phyloP scores from a whole-genome alignment of 2,329 filamentous ascomycete species.

The Alternaria hordeiaustralica region DNA sequence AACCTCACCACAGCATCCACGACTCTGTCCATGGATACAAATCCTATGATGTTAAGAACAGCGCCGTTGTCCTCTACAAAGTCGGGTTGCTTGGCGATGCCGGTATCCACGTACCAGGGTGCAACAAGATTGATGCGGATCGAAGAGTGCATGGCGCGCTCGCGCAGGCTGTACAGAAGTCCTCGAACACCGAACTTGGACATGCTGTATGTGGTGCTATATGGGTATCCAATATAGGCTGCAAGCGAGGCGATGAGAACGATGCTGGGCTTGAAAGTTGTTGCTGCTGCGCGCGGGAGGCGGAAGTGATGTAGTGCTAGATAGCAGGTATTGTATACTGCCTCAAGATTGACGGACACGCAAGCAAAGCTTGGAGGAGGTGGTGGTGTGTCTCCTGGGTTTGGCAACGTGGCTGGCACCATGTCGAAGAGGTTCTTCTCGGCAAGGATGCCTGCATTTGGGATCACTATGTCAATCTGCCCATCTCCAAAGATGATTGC shows the following conservation, averaged over 20 bases:
- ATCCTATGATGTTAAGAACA: constrained; percentile 19
- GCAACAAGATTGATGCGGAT: constrained; percentile 37
- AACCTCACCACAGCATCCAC: constrained; percentile 28
- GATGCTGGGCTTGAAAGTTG: constrained; percentile 25
- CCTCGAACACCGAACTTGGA: constrained; percentile 40
- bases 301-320: constrained; percentile 37
- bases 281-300: constrained; percentile 16
- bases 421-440: constrained; percentile 33
- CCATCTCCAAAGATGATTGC: constrained; percentile 33
- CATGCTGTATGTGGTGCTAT: constrained; percentile 31
- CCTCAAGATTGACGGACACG: constrained; percentile 31
- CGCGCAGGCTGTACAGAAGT: constrained; percentile 30
- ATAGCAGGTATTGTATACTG: constrained; percentile 32
- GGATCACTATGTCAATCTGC: constrained; percentile 40
- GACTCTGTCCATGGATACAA: constrained; percentile 28
- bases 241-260: constrained; percentile 32
- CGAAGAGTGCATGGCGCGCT: constrained; percentile 16
- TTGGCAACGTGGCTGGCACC: constrained; percentile 11
- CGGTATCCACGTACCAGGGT: constrained; percentile 36
- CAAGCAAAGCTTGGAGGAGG: constrained; percentile 24
- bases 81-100: constrained; percentile 17
- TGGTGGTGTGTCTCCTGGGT: constrained; percentile 22
- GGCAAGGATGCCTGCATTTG: constrained; percentile 38
- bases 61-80: constrained; percentile 18
- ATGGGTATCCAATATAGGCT: constrained; percentile 32